These are phyloP conservation scores for Pichia sp. DNA, from an alignment of 1,139 yeast genomes.

Conservation along the genomic window DNA sequence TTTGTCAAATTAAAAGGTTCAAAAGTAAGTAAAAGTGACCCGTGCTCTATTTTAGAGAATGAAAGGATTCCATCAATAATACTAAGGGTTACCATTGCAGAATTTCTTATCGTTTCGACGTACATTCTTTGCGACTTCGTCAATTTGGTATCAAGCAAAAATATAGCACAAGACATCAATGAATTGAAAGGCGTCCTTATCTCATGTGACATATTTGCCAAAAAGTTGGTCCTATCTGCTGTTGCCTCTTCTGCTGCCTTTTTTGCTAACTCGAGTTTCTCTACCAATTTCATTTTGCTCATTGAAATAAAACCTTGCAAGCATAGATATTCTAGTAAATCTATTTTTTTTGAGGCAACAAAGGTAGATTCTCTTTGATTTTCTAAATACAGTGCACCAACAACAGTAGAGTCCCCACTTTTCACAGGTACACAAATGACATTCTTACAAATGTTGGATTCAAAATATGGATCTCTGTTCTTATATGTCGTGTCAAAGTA, in stretches of 20 bases:
- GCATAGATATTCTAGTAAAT: slow-evolving; percentile 44
- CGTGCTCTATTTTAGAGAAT: slow-evolving; percentile 54
- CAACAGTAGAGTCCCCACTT: slow-evolving; percentile 37
- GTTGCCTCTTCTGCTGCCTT: slow-evolving; percentile 58
- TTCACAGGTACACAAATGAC: slow-evolving; percentile 48
- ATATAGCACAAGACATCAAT: slow-evolving; percentile 50
- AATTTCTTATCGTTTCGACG: slow-evolving; percentile 49
- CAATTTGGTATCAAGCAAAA: slow-evolving; percentile 47
- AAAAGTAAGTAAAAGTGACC: slow-evolving; percentile 44
- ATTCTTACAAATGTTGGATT: slow-evolving; percentile 35
- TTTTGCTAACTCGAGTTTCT: slow-evolving; percentile 50
- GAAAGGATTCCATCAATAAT: slow-evolving; percentile 57
- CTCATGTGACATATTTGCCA: slow-evolving; percentile 61
- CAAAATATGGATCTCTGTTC: slow-evolving; percentile 41
- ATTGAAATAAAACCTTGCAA: slow-evolving; percentile 54
- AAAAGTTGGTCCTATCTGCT: slow-evolving; percentile 52
- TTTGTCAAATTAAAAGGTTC: slow-evolving; percentile 49
- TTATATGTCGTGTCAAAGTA: slow-evolving; percentile 37
- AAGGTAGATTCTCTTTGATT: slow-evolving; percentile 23
- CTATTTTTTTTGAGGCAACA: slow-evolving; percentile 36
- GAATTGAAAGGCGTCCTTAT: slow-evolving; percentile 58
- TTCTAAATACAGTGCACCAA: slow-evolving; percentile 50
- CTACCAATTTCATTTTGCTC: slow-evolving; percentile 45
- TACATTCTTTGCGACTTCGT: slow-evolving; percentile 48
- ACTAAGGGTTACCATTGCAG: slow-evolving; percentile 50